These are phyloP conservation scores for Cerrena zonata DNA, from an alignment of 1,284 basidiomycete genomes.

Conservation along the genomic window DNA sequence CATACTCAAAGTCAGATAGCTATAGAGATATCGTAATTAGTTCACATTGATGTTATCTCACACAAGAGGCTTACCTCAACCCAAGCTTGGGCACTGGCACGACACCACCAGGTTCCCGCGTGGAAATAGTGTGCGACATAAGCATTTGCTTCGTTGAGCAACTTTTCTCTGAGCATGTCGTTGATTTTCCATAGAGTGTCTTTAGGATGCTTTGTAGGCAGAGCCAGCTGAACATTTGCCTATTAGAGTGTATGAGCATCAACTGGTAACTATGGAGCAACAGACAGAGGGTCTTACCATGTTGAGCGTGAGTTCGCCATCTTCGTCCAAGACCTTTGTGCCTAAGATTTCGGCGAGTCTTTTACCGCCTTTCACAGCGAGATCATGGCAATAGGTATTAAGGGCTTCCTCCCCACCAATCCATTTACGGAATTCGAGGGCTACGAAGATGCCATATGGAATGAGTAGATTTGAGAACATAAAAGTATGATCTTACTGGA, in stretches of 20 bases:
- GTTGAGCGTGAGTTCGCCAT: conserved; percentile 56
- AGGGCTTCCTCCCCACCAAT: conserved; percentile 81
- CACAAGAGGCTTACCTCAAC: conserved; percentile 8
- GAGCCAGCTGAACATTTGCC: conserved; percentile 54
- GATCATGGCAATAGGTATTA: conserved; percentile 66
- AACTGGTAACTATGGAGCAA: background rate
- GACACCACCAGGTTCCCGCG: conserved; percentile 9
- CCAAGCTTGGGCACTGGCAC: conserved; percentile 13
- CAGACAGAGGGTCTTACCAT: conserved; percentile 49
- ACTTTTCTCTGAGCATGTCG: conserved; percentile 8
- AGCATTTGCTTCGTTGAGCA: conserved; percentile 11
- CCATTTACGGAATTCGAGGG: conserved; percentile 73
- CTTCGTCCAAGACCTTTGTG: conserved; percentile 59
- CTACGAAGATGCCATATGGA: conserved; percentile 29
- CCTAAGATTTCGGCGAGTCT: conserved; percentile 59
- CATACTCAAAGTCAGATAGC: conserved; percentile 14
- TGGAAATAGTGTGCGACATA: conserved; percentile 13
- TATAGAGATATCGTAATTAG: conserved; percentile 1
- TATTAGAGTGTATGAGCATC: conserved; percentile 14
- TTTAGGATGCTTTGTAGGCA: conserved; percentile 28
- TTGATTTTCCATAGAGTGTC: background rate
- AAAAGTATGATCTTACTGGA: conserved; percentile 37
- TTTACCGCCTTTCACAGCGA: conserved; percentile 71
- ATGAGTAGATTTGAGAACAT: background rate
- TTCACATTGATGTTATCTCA: background rate